Base-by-base conservation (phyloP, 129 eudicot genomes). In the Chrysanthemum seticuspe region DNA sequence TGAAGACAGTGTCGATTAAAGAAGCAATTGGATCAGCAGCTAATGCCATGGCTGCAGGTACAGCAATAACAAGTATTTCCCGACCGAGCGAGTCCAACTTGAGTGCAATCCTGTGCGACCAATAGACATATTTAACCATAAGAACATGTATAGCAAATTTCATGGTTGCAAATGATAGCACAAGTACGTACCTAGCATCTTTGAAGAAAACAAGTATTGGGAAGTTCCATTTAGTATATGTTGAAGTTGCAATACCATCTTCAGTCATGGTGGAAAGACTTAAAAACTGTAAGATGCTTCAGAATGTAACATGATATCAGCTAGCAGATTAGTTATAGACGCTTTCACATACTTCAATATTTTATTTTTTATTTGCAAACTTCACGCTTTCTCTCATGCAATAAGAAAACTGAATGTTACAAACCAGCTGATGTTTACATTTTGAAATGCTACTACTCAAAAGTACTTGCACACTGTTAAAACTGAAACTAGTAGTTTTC, bases 21-120 rank as follows among this genome's bases (percentile, higher is more conserved):
- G 97, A 91, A 60, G 95, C 97, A 47, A 91, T 68, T 10, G 97
- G 97, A 36, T 91, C 97, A 6, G 97, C 97, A 6, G 97, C 91
- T 51, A 91, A 67, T 49, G 95, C 97, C 73, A 91, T 63, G 44
- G 97, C 86, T 65, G 89, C 91, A 0, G 97, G 97, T 29, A 91
- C 73, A 10, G 97, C 97, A 50, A 91, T 91, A 1, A 74, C 40
- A 50, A 84, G 78, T 75, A 91, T 87, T 64, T 91, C 97, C 31
- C 58, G 19, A 1, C 95, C 97, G 58, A 91, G 87, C 12, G 73
- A 67, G 69, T 91, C 97, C 85, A 85, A 18, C 68, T 85, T 88
- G 69, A 87, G 89, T 10, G 85, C 81, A 58, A 16, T 18, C 86
- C 97, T 90, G 77, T 10, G 1, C 1, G 54, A 27, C 13, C 3